Evolutionary conservation across 2,329 filamentous ascomycete species (phyloP), one percentile per base, ranked within the genome.

Genomic region (Neospermospora avenae): DNA sequence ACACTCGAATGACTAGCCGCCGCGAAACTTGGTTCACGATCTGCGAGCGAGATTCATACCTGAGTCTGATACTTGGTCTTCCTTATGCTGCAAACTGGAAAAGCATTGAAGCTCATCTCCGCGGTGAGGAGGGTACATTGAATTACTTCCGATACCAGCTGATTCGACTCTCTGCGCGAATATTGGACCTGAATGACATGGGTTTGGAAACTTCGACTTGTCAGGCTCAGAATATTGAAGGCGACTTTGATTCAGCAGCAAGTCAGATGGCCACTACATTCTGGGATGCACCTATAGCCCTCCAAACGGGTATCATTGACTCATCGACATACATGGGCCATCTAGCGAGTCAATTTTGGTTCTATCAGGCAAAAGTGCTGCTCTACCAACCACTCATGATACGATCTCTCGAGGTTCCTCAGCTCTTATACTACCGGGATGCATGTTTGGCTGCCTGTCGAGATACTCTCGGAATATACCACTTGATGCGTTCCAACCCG

Each of bases 1-100:
- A 60, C 2, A 8, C 16, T 5, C 49, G 41, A 13, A 49, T 37
- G 39, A 65, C 69, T 22, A 20, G 20, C 16, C 54, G 60, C 35
- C 34, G 55, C 16, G 69, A 75, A 35, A 70, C 72, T 13, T 68
- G 73, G 57, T 48, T 65, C 11, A 71, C 70, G 37, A 63, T 76
- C 7, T 81, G 78, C 77, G 70, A 71, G 25, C 62, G 69, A 14
- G 83, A 85, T 65, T 74, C 82, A 22, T 79, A 80, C 65, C 68
- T 81, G 7, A 79, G 78, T 41, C 68, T 83, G 24, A 72, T 83
- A 16, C 75, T 84, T 4, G 82, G 82, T 14, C 74, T 84, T 5
- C 82, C 82, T 1, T 78, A 78, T 60, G 74, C 73, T 1, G 57
- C 44, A 2, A 48, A 65, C 22, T 39, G 60, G 25, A 35, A 45